Evolutionary conservation across 192 early-diverging fungal species (phyloP).

Genomic region (Tieghemiomyces parasiticus): DNA sequence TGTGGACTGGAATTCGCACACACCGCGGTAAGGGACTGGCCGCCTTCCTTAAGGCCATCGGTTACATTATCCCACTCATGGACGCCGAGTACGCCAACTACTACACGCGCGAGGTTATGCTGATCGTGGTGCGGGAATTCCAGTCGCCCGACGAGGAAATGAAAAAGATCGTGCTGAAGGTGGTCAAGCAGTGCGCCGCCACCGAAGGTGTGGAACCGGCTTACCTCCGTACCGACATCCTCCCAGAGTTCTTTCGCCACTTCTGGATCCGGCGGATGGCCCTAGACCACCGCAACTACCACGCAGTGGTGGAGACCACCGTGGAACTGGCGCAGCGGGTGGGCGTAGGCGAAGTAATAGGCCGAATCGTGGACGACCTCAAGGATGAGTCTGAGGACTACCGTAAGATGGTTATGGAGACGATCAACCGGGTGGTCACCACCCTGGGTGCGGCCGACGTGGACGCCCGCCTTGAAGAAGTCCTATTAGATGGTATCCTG

Average conservation of each 20-base stretch:
- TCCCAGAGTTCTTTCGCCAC: constrained; percentile 88
- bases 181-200: constrained; percentile 89
- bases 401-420: constrained; percentile 97
- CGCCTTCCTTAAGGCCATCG: constrained; percentile 97
- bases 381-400: constrained; percentile 92
- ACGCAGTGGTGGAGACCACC: constrained; percentile 90
- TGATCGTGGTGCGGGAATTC: constrained; percentile 86
- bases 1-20: constrained; percentile 86
- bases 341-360: constrained; percentile 81
- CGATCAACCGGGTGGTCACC: constrained; percentile 66
- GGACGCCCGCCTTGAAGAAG: constrained; percentile 78
- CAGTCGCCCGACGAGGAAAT: constrained; percentile 96
- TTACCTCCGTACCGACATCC: constrained; percentile 80
- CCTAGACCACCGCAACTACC: constrained; percentile 82
- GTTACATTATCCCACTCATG: constrained; percentile 97
- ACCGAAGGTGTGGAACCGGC: constrained; percentile 79
- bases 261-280: constrained; percentile 99
- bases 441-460: constrained; percentile 81
- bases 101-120: constrained; percentile 90
- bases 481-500: constrained; percentile 91
- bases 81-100: constrained; percentile 86
- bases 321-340: constrained; percentile 88
- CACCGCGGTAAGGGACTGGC: constrained; percentile 94
- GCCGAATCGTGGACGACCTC: constrained; percentile 73
- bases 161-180: constrained; percentile 97